phyloP scores from a whole-genome alignment of 2,329 filamentous ascomycete genomes.

The Colletotrichum somersetense region DNA sequence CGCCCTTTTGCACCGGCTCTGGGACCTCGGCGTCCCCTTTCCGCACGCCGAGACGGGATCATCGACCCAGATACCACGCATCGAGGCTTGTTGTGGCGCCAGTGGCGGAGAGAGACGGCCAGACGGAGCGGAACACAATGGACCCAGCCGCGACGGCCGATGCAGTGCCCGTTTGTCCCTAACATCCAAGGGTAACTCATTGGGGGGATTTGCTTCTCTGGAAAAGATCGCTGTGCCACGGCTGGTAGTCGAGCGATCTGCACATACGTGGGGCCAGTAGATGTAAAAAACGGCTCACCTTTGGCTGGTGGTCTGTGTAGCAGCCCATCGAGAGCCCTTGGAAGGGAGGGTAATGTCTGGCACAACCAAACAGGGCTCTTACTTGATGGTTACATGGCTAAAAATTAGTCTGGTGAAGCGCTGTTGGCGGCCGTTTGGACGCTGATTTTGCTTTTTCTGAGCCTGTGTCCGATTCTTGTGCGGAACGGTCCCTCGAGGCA shows the following conservation, averaged over 20 bases:
- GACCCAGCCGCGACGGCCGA: background rate
- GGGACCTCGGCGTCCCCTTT: background rate
- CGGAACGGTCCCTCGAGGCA: conserved; percentile 2
- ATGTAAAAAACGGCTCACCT: conserved; percentile 10
- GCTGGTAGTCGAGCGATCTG: conserved; percentile 31
- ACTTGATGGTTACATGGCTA: background rate
- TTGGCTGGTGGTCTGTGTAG: conserved; percentile 32
- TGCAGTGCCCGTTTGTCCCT: background rate
- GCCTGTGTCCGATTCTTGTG: conserved; percentile 7
- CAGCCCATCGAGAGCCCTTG: conserved; percentile 15
- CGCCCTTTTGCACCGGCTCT: background rate
- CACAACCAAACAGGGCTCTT: background rate
- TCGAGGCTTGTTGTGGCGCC: conserved; percentile 13
- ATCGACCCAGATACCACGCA: conserved; percentile 17
- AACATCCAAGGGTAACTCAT: conserved; percentile 26
- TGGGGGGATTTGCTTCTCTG: conserved; percentile 26
- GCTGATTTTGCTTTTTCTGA: conserved; percentile 37
- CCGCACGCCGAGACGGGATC: conserved; percentile 2
- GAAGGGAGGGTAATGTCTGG: conserved; percentile 17
- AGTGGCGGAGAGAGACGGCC: conserved; percentile 11
- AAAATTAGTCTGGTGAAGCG: conserved; percentile 22
- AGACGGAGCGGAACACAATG: conserved; percentile 14
- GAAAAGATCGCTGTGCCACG: conserved; percentile 27
- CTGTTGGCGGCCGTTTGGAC: conserved; percentile 32
- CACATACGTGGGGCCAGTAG: conserved; percentile 32